Evolutionary conservation across 257 asterid species (phyloP), one percentile per base, ranked within the genome.

Genomic region (Solanum stenotomum): DNA sequence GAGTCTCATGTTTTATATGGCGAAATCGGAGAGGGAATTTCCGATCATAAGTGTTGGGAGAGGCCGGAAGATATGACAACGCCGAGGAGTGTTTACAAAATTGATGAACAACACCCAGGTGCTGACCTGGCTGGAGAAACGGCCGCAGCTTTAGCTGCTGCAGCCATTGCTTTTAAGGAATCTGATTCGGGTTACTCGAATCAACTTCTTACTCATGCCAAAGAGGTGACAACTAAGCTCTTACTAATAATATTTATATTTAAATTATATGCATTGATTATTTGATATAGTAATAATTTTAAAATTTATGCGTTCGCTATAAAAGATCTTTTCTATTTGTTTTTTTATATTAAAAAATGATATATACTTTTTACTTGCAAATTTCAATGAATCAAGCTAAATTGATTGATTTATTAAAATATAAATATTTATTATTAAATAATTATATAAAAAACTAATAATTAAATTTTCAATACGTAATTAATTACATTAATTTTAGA

Each of bases 41-140:
- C 94, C 85, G 98, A 95, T 82, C 97, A 95, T n/a, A 27, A 85
- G 0, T 94, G 97, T 67, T 95, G 96, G 98, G 90, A 90, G 79
- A 89, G 98, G 78, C 96, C 98, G 10, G 98, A 95, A 76, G 97
- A 94, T 78, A 95, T 95, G 97, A 88, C 95, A 4, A 95, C 96
- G 1, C 91, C 95, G 1, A 86, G 97, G 27, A 65, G 78, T 2
- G 86, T 72, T 4, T 94, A 90, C 77, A 70, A 23, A 88, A 90
- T 95, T 3, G 93, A 94, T 23, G 91, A 61, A 25, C 89, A 91
- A 4, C 90, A 91, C 29, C 98, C 98, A 0, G 98, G 98, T 7
- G 56, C 98, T 6, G 98, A 95, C 77, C 93, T 94, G 2, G 96
- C 98, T 9, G 97, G 91, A 0, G 98, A 94, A 84, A 88, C 98